Conservation (phyloP, 176 grass and related monocot genomes). For the Musa troglodytarum region DNA sequence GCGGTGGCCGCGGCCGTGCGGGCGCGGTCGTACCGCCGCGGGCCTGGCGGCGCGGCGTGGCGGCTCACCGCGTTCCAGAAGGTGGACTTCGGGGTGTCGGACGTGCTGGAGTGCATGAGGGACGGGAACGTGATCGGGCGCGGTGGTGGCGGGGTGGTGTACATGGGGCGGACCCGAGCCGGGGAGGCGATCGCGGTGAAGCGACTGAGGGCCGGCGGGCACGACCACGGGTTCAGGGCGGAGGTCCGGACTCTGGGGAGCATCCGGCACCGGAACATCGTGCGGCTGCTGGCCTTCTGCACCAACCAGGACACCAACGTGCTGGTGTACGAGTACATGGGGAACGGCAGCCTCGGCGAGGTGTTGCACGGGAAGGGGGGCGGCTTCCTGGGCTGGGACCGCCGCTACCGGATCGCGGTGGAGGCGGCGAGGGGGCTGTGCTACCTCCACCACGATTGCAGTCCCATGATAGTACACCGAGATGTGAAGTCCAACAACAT, state of each 20-base stretch:
- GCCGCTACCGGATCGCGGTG: slow-evolving; percentile 54
- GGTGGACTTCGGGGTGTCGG: slow-evolving; percentile 68
- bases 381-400: slow-evolving; percentile 48
- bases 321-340: slow-evolving; percentile 98
- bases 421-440: slow-evolving; percentile 88
- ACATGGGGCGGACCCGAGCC: slow-evolving; percentile 33
- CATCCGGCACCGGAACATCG: slow-evolving; percentile 92
- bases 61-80: slow-evolving; percentile 76
- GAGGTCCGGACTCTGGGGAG: slow-evolving; percentile 84
- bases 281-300: slow-evolving; percentile 76
- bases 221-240: slow-evolving; percentile 77
- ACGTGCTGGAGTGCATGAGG: slow-evolving; percentile 94
- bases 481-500: slow-evolving; percentile 99
- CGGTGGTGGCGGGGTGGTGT: slow-evolving; percentile 77
- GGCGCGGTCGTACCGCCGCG: slow-evolving; percentile 34
- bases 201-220: slow-evolving; percentile 31
- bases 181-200: slow-evolving; percentile 73
- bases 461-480: slow-evolving; percentile 79
- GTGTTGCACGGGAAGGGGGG: slow-evolving; percentile 73
- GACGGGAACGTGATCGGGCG: slow-evolving; percentile 86
- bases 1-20: slow-evolving; percentile 52
- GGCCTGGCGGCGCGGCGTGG: slow-evolving; percentile 29
- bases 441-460: slow-evolving; percentile 94
- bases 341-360: slow-evolving; percentile 61
- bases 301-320: slow-evolving; percentile 36